These are phyloP conservation scores for Crithidia bombi DNA, from an alignment of 208 protist species.

Conservation along the genomic window DNA sequence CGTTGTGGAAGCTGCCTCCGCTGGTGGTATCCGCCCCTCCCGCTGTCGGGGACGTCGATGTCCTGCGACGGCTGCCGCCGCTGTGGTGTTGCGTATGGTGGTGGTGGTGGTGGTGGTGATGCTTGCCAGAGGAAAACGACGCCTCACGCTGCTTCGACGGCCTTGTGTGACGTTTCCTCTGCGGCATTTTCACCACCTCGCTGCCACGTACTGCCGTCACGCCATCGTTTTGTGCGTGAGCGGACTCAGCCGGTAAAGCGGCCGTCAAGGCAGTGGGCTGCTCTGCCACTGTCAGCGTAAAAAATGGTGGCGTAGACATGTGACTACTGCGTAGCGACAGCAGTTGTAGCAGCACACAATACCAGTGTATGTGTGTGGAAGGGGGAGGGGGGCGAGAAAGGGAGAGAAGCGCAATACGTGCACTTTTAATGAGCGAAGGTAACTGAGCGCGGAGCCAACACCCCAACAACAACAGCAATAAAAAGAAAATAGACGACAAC, in stretches of 20 bases:
- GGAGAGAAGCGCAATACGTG: no score
- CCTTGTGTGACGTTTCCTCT: neutral
- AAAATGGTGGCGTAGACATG: no score
- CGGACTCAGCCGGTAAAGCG: neutral
- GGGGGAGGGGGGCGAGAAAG: no score
- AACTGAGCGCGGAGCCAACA: no score
- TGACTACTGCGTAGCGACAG: no score
- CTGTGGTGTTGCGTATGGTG: neutral
- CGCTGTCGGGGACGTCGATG: neutral
- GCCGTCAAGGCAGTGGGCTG: neutral
- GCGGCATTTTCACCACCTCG: neutral
- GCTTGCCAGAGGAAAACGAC: neutral
- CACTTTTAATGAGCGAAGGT: no score
- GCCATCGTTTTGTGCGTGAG: neutral
- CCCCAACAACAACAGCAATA: no score
- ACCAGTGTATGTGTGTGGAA: no score
- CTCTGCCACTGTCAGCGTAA: neutral
- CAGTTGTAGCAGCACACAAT: no score
- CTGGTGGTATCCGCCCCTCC: neutral
- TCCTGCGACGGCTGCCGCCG: neutral
- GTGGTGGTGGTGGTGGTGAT: neutral
- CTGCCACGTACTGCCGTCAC: slow-evolving; percentile 2
- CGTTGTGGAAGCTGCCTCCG: neutral
- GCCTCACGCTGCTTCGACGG: neutral
- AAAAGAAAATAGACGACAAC: no score